phyloP scores from a whole-genome alignment of 805 yeast species.

The Lipomyces yamadae region DNA sequence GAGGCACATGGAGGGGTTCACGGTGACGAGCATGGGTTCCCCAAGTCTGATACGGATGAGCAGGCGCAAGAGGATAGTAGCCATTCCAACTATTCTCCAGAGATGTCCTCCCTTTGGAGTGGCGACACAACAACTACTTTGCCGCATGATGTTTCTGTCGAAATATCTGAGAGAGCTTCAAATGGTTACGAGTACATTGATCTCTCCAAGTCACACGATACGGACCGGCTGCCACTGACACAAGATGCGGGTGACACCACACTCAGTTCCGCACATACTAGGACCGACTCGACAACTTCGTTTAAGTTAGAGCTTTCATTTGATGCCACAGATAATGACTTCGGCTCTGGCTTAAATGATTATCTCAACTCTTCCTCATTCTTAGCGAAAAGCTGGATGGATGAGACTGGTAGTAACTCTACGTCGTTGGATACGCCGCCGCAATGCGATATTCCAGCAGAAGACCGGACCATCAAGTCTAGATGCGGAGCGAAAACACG shows the following conservation, averaged over 20 bases:
- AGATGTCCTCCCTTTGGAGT: neutral
- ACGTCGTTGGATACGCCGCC: neutral
- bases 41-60: neutral
- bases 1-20: neutral
- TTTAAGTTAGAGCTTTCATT: slow-evolving; percentile 24
- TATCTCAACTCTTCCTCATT: slow-evolving; percentile 27
- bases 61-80: neutral
- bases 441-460: slow-evolving; percentile 1
- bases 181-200: neutral
- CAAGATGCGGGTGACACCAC: neutral
- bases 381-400: slow-evolving; percentile 3
- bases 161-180: neutral
- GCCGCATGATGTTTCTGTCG: neutral
- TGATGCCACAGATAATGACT: slow-evolving; percentile 13
- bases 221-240: neutral
- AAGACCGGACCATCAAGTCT: slow-evolving; percentile 28
- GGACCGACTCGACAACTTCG: slow-evolving; percentile 13
- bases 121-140: neutral
- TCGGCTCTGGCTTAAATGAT: slow-evolving; percentile 31
- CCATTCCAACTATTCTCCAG: neutral
- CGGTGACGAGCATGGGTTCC: neutral
- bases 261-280: neutral
- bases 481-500: slow-evolving; percentile 27
- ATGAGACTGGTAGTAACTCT: neutral
- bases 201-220: neutral